A percentile compares a stretch with the other conserved stretches of the same genome.
phyloP scores from a whole-genome alignment of 768 basidiomycete genomes.

The Termitomyces sp. region DNA sequence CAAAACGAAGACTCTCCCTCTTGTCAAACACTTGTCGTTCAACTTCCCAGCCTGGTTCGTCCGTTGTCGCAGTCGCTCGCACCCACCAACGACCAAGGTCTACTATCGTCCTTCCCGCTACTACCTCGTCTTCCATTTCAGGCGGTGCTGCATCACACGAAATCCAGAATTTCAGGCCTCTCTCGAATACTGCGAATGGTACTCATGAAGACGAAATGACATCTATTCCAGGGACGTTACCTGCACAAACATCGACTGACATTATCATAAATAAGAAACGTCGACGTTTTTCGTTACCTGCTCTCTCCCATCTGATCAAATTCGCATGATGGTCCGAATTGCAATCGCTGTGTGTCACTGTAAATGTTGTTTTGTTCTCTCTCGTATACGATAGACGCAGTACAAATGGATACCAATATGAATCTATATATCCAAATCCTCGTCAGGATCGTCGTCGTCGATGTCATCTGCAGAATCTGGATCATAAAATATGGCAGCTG shows the following conservation, averaged over 20 bases:
- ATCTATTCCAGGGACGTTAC: background rate
- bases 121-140: constrained; percentile 1
- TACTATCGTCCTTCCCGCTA: constrained; percentile 1
- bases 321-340: background rate
- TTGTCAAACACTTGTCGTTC: constrained; percentile 19
- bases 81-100: constrained; percentile 7
- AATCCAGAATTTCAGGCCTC: background rate
- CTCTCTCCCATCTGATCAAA: constrained; percentile 22
- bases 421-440: constrained; percentile 79
- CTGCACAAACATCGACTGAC: background rate
- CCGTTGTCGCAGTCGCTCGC: constrained; percentile 11
- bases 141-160: background rate
- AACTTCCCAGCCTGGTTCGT: constrained; percentile 13
- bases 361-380: background rate
- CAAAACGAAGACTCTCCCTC: constrained; percentile 33
- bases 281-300: constrained; percentile 29
- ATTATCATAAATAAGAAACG: constrained; percentile 14
- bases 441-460: constrained; percentile 95
- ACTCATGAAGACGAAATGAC: background rate
- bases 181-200: background rate
- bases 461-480: constrained; percentile 93
- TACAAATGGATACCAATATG: background rate
- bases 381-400: background rate
- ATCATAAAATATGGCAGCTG: constrained; percentile 74
- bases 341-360: background rate